Base-by-base conservation (phyloP, 306 rosid species). In the Ochetophila trinervis region DNA sequence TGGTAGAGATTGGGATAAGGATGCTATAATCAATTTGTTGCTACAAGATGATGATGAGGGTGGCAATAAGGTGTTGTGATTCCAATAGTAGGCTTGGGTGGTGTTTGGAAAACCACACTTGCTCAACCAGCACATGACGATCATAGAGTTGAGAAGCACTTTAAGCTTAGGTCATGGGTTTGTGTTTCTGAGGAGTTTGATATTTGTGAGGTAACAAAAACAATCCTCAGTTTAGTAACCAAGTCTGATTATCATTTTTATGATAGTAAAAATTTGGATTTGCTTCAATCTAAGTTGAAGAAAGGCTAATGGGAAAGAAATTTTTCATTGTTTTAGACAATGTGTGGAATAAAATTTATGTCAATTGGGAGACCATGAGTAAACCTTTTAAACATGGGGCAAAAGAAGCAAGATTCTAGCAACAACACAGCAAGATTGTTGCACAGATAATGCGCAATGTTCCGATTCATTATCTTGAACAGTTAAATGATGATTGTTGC, bases 41-140 rank as follows among this genome's bases (percentile, higher is more conserved):
- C 32, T 27, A 27, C 2, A 27, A 27, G 66, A 37, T 18, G 35
- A 37, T 18, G 35, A 5, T 4, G 7, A 4, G 0, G 14, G 19
- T 15, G 10, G 27, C 35, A 3, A 60, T 12, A 40, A 44, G 35
- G 44, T 40, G 21, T 12, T 14, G 66, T 40, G 52, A 44, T 42
- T 62, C 53, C 66, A 20, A 44, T 62, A 20, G 66, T 62, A 17
- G 66, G 66, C 53, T 18, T 62, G 66, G 53, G 53, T 40, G 66
- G 66, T 30, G 8, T 62, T 8, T 52, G 53, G 2, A 62, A 62
- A 5, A 62, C 66, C 5, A 62, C 53, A 5, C 66, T 62, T 62
- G 52, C 66, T 62, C 66, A 62, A 22, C 11, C 2, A 40, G 19
- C 21, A 6, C 40, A n/a, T 9, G 40, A 62, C 19, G 53, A 62